Percentiles rank a stretch among this genome's conserved stretches.
Evolutionary conservation across 768 basidiomycete species (phyloP).

Genomic region (Pholiota microspora): DNA sequence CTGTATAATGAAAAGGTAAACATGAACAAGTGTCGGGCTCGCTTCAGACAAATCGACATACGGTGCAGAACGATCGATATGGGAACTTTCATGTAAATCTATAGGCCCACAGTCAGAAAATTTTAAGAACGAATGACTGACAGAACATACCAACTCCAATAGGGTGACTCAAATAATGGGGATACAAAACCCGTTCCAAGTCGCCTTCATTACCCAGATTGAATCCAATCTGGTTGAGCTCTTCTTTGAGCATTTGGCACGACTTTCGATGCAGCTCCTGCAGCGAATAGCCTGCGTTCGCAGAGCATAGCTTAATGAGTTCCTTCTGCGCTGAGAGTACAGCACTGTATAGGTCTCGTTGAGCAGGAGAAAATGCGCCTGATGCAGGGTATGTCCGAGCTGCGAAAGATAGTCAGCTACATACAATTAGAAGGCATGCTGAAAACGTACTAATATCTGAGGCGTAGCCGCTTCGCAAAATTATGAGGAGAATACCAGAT

Average conservation of each 20-base stretch:
- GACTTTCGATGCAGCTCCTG: conserved; percentile 78
- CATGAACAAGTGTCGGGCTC: not conserved
- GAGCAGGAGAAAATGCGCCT: conserved; percentile 75
- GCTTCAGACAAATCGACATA: conserved; percentile 28
- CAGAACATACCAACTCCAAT: conserved; percentile 75
- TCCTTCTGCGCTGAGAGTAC: conserved; percentile 72
- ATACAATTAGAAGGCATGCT: not conserved
- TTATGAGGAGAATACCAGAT: conserved; percentile 4
- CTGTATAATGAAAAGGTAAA: conserved; percentile 31
- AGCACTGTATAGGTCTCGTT: conserved; percentile 82
- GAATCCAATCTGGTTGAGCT: conserved; percentile 80
- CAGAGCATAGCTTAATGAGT: conserved; percentile 60
- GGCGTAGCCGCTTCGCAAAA: conserved; percentile 70
- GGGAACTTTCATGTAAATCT: conserved; percentile 88
- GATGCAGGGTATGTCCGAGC: conserved; percentile 88
- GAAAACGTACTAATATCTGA: conserved; percentile 83
- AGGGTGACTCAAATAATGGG: conserved; percentile 90
- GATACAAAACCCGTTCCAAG: conserved; percentile 79
- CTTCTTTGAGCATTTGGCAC: conserved; percentile 61
- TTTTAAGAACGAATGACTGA: not conserved
- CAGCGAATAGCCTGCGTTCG: conserved; percentile 53
- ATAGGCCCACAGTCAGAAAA: conserved; percentile 8
- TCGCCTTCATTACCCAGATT: conserved; percentile 49
- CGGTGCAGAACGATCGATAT: conserved; percentile 54
- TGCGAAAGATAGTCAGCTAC: conserved; percentile 24